Conservation (phyloP, 192 early-diverging fungal genomes). For the Phycomyces nitens region DNA sequence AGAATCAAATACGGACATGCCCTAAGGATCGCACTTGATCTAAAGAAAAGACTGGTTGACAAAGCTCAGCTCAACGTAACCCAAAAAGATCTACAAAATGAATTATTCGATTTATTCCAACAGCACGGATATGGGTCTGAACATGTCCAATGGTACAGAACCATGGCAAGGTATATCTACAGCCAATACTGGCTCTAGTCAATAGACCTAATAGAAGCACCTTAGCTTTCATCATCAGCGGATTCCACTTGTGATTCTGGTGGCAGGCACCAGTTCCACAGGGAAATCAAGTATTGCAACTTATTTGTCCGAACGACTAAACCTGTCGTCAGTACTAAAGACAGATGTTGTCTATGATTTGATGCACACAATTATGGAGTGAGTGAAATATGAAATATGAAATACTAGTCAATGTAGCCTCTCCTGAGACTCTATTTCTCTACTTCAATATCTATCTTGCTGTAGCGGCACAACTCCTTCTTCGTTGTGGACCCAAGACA, state of each 20-base stretch:
- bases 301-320: constrained; percentile 25
- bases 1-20: constrained; percentile 23
- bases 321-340: constrained; percentile 22
- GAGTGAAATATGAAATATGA: constrained; percentile 4
- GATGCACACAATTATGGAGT: constrained; percentile 29
- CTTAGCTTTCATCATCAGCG: constrained; percentile 29
- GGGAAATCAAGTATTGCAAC: constrained; percentile 26
- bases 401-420: no score
- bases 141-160: constrained; percentile 19
- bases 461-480: constrained; percentile 7
- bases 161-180: constrained; percentile 15
- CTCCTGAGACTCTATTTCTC: neutral
- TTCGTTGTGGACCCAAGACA: constrained; percentile 2
- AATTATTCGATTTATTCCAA: constrained; percentile 22
- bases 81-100: constrained; percentile 14
- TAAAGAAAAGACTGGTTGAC: constrained; percentile 26
- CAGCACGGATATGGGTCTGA: constrained; percentile 18
- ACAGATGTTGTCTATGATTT: constrained; percentile 29
- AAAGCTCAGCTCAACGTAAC: constrained; percentile 13
- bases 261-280: constrained; percentile 18
- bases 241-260: constrained; percentile 24
- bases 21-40: constrained; percentile 28
- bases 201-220: no score
- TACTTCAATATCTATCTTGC: neutral
- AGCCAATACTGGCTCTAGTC: no score